Conservation (phyloP, 2,329 filamentous ascomycete species). For the Diplodia intermedia region DNA sequence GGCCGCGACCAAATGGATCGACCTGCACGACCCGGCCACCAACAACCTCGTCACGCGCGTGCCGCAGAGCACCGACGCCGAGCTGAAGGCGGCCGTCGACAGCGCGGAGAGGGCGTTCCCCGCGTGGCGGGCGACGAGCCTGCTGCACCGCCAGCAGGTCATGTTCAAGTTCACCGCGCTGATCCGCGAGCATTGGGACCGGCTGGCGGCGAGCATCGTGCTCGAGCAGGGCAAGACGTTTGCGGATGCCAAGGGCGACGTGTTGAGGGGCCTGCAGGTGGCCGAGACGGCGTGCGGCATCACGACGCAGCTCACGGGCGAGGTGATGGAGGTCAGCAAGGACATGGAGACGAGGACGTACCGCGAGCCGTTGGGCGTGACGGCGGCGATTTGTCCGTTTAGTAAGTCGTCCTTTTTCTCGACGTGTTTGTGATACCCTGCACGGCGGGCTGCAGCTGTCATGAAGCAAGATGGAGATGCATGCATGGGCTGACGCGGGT, state of each 20-base stretch:
- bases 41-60: conserved; percentile 86
- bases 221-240: conserved; percentile 90
- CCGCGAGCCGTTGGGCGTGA: conserved; percentile 79
- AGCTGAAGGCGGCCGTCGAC: conserved; percentile 76
- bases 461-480: too few species aligned
- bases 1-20: conserved; percentile 73
- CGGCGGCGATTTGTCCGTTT: conserved; percentile 85
- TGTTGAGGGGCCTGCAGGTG: conserved; percentile 81
- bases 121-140: conserved; percentile 73
- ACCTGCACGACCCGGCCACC: conserved; percentile 81
- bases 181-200: conserved; percentile 85
- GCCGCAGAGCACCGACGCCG: conserved; percentile 78
- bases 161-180: conserved; percentile 86
- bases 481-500: neutral
- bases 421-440: neutral
- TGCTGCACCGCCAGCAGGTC: conserved; percentile 79
- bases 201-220: conserved; percentile 82
- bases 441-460: too few species aligned
- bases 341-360: conserved; percentile 90
- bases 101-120: conserved; percentile 79
- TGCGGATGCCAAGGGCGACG: conserved; percentile 81
- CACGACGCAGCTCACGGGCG: conserved; percentile 81
- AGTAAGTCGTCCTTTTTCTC: conserved; percentile 60
- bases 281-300: conserved; percentile 83
- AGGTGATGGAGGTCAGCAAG: conserved; percentile 84